These are phyloP conservation scores for Diaporthe ampelina DNA, from an alignment of 2,329 filamentous ascomycete genomes.

Conservation along the genomic window DNA sequence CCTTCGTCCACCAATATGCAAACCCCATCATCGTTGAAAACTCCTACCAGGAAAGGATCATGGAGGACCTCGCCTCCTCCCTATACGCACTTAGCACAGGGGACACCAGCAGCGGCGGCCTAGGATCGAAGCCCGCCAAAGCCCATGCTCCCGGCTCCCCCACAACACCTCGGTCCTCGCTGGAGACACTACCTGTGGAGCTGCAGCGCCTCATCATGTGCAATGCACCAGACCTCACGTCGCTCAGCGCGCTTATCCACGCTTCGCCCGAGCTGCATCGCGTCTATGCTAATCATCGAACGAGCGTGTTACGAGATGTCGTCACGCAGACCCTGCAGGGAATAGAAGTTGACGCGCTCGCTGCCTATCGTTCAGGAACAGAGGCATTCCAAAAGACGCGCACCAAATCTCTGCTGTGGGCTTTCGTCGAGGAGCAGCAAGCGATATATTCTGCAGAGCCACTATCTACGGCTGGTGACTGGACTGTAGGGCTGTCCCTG, in stretches of 20 bases:
- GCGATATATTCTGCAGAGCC: not conserved
- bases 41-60: not conserved
- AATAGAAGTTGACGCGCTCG: slow-evolving; percentile 10
- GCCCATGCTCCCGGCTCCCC: not conserved
- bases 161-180: not conserved
- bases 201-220: slow-evolving; percentile 16
- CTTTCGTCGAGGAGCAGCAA: slow-evolving; percentile 8
- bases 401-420: slow-evolving; percentile 5
- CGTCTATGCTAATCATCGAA: not conserved
- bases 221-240: not conserved
- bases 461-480: not conserved
- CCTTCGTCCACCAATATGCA: no score
- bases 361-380: not conserved
- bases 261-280: slow-evolving; percentile 28
- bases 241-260: slow-evolving; percentile 22
- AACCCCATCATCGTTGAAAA: no score
- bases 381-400: not conserved
- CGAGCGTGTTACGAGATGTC: slow-evolving; percentile 5
- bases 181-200: slow-evolving; percentile 22
- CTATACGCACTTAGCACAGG: not conserved
- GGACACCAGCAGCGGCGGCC: no score
- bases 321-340: not conserved
- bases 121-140: no score
- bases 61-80: not conserved
- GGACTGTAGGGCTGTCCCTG: not conserved